Evolutionary conservation across 2,329 filamentous ascomycete genomes (phyloP).

Genomic region (Colletotrichum viniferum): DNA sequence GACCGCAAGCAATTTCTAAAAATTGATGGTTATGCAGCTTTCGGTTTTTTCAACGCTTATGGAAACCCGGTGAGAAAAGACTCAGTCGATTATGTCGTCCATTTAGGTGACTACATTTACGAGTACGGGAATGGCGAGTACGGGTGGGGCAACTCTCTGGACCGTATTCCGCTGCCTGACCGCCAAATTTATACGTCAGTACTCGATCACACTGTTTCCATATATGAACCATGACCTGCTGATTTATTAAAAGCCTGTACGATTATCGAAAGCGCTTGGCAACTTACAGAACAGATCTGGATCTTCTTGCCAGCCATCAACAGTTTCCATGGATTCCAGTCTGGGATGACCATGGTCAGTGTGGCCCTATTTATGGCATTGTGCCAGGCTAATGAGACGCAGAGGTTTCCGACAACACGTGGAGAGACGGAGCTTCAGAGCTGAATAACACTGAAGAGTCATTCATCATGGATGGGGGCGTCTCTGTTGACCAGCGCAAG

Average conservation of each 20-base stretch:
- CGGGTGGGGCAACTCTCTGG: constrained; percentile 55
- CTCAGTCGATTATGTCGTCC: constrained; percentile 63
- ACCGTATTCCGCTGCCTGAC: constrained; percentile 57
- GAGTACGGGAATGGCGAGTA: constrained; percentile 52
- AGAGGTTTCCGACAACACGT: constrained; percentile 67
- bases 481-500: constrained; percentile 75
- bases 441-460: constrained; percentile 71
- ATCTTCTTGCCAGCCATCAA: constrained; percentile 44
- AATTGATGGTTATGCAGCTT: neutral
- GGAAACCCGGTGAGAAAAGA: constrained; percentile 64
- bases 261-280: constrained; percentile 48
- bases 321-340: constrained; percentile 50
- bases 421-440: constrained; percentile 62
- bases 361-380: constrained; percentile 28
- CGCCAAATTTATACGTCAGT: constrained; percentile 48
- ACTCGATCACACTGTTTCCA: constrained; percentile 27
- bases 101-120: constrained; percentile 69
- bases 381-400: constrained; percentile 24
- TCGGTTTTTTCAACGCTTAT: constrained; percentile 64
- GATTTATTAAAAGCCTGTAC: constrained; percentile 30
- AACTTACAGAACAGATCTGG: constrained; percentile 44
- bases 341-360: constrained; percentile 54
- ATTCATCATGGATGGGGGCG: constrained; percentile 61
- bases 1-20: neutral
- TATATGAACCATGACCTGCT: too few relatives aligned